phyloP scores from a whole-genome alignment of 2,329 filamentous ascomycete species.

The Rutstroemia sp. region DNA sequence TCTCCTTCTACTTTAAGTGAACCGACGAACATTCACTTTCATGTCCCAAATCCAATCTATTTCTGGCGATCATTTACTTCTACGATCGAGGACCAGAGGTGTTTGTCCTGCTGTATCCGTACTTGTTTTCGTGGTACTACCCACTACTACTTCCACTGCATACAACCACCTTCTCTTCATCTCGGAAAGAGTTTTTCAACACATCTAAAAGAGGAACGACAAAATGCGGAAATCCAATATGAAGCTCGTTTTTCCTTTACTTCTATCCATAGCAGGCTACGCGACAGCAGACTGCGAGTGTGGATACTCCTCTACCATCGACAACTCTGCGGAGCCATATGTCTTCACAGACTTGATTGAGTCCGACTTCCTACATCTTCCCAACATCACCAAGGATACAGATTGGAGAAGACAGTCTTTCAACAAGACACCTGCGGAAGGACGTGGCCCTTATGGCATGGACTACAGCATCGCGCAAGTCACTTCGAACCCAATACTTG shows the following conservation, averaged over 20 bases:
- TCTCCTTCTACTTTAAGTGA: background rate
- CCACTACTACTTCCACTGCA: background rate
- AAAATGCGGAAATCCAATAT: background rate
- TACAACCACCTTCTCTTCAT: background rate
- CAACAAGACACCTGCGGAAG: constrained; percentile 49
- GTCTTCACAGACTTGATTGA: constrained; percentile 65
- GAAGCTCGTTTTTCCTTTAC: background rate
- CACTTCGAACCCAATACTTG: constrained; percentile 41
- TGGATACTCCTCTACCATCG: constrained; percentile 54
- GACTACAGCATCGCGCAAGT: constrained; percentile 51
- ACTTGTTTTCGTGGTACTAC: constrained; percentile 4
- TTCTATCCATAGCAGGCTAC: background rate
- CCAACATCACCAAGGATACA: constrained; percentile 40
- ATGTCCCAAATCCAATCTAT: background rate
- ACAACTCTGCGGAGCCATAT: constrained; percentile 31
- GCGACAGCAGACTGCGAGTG: constrained; percentile 51
- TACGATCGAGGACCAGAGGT: background rate
- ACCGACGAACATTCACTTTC: background rate
- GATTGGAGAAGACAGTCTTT: constrained; percentile 64
- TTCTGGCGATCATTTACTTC: background rate
- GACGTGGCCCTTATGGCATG: constrained; percentile 58
- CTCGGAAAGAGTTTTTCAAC: background rate
- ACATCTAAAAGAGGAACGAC: background rate
- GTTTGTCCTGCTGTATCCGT: background rate
- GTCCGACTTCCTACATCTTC: constrained; percentile 59